Percentiles rank a stretch among this genome's conserved stretches.
phyloP scores from a whole-genome alignment of 371 early-diverging fungal species.

The Fennellomyces sp. region DNA sequence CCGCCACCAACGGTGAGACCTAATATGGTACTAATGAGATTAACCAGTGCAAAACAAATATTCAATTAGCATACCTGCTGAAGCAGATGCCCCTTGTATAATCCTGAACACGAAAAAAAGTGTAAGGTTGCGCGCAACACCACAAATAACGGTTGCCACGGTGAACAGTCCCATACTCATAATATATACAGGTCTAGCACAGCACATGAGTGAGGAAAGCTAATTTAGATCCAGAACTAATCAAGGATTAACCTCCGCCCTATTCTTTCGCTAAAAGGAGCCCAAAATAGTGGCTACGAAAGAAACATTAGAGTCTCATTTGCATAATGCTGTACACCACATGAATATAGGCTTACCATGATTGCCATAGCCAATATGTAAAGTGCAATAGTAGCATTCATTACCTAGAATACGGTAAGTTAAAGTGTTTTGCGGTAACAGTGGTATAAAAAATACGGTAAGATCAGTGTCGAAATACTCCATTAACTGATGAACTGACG shows the following conservation, averaged over 20 bases:
- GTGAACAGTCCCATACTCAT: constrained; percentile 25
- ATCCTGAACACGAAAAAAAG: constrained; percentile 40
- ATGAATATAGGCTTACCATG: constrained; percentile 22
- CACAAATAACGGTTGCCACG: constrained; percentile 34
- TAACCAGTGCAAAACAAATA: too few relatives aligned
- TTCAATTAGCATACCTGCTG: constrained; percentile 21
- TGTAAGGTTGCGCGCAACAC: constrained; percentile 29
- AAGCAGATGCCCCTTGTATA: constrained; percentile 37
- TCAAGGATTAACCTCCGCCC: constrained; percentile 42
- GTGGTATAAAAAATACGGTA: constrained; percentile 16
- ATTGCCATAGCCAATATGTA: constrained; percentile 16
- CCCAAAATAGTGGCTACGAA: constrained; percentile 31
- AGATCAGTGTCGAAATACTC: constrained; percentile 13
- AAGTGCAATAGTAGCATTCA: constrained; percentile 23
- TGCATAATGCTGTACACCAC: too few relatives aligned
- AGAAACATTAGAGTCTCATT: too few relatives aligned
- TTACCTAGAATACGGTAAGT: constrained; percentile 7
- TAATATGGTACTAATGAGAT: too few relatives aligned
- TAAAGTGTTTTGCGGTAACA: too few relatives aligned
- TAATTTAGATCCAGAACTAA: too few relatives aligned
- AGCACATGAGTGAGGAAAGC: too few relatives aligned
- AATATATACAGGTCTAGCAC: constrained; percentile 22
- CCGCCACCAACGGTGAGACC: constrained; percentile 45
- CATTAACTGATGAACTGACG: constrained; percentile 28
- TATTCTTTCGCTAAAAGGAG: constrained; percentile 39